A percentile compares a stretch with the other conserved stretches of the same genome.
Evolutionary conservation across 345 rosid genomes (phyloP).

Genomic region (Salix suchowensis): DNA sequence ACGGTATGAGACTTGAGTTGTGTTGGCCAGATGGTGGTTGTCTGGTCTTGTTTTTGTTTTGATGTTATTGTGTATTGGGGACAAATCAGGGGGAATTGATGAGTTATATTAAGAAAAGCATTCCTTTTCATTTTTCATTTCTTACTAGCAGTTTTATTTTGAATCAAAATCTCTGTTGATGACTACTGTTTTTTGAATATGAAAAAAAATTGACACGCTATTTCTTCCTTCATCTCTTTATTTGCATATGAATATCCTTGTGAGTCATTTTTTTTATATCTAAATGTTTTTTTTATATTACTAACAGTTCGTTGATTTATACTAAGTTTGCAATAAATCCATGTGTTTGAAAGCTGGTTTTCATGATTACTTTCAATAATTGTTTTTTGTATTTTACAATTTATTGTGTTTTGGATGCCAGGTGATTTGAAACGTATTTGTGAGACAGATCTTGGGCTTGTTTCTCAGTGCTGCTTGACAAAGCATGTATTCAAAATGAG

Average conservation of each 20-base stretch:
- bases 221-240: not conserved
- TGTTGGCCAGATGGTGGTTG: not conserved
- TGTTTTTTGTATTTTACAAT: not conserved
- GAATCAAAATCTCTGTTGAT: not conserved
- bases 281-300: not conserved
- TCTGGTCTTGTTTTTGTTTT: not conserved
- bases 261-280: not conserved
- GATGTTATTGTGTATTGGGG: no score
- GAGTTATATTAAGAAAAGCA: not conserved
- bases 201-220: not conserved
- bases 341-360: not conserved
- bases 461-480: slow-evolving; percentile 93
- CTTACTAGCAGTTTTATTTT: not conserved
- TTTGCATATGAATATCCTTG: not conserved
- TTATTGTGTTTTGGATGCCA: slow-evolving; percentile 24
- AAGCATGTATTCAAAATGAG: slow-evolving; percentile 85
- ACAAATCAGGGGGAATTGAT: not conserved
- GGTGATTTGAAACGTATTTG: slow-evolving; percentile 97
- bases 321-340: not conserved
- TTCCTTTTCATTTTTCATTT: not conserved
- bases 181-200: not conserved
- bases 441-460: slow-evolving; percentile 96
- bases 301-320: not conserved
- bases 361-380: not conserved
- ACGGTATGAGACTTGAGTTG: slow-evolving; percentile 46